Conservation (phyloP, 1,284 basidiomycete species). For the Golubevia pallescens region DNA sequence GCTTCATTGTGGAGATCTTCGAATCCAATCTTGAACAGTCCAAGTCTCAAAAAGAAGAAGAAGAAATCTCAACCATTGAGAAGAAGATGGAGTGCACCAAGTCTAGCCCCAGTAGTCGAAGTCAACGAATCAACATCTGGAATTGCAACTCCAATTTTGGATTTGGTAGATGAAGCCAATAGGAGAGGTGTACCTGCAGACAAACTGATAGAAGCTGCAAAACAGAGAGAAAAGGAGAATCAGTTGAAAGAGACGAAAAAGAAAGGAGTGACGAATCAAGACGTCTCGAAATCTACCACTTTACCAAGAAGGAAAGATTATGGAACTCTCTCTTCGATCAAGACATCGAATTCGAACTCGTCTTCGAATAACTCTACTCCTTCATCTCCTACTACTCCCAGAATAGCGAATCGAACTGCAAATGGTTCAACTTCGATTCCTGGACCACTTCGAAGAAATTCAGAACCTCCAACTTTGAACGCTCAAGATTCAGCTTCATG, state of each 20-base stretch:
- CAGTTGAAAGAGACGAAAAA: too few relatives aligned
- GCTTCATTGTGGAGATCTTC: constrained; percentile 14
- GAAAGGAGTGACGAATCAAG: too few relatives aligned
- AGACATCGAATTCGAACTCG: not conserved
- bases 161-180: constrained; percentile 28
- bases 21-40: not conserved
- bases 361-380: not conserved
- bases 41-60: constrained; percentile 5
- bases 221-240: too few relatives aligned
- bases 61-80: constrained; percentile 7
- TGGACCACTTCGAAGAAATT: not conserved
- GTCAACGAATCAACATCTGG: constrained; percentile 59
- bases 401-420: too few relatives aligned
- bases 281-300: too few relatives aligned
- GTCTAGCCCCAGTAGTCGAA: constrained; percentile 56
- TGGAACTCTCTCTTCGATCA: too few relatives aligned
- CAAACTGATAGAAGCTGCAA: too few relatives aligned
- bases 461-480: constrained; percentile 18
- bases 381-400: too few relatives aligned
- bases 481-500: not conserved
- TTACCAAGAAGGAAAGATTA: too few relatives aligned
- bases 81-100: constrained; percentile 44
- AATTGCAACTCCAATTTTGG: constrained; percentile 46
- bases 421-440: too few relatives aligned
- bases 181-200: constrained; percentile 3